Base-by-base conservation (phyloP, 2,329 filamentous ascomycete species). In the Penicillium decumbens region DNA sequence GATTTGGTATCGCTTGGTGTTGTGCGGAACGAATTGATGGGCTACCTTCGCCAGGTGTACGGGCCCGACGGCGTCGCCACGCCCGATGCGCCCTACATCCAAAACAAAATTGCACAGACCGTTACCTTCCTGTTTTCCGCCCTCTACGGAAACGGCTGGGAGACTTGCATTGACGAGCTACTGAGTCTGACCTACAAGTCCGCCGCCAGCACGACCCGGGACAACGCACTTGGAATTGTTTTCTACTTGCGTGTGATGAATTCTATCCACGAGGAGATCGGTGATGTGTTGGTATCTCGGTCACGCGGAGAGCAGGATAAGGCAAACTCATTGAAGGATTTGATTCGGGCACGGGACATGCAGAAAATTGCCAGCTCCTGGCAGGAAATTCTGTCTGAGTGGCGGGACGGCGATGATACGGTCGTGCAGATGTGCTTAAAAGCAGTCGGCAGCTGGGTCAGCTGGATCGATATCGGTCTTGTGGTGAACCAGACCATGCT, bases 61-160 rank as follows among this genome's bases (percentile, higher is more conserved):
- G 80, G 83, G 45, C 75, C 78, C 33, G 71, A 73, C 20, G 67
- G 66, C 20, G 75, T 75, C 29, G 76, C 78, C 50, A 71, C 76
- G 45, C 73, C 84, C 55, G 93, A 98, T 67, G 82, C 85, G 7
- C 70, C 82, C 23, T 81, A 82, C 57, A 85, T 98, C 38, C 92
- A 97, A 73, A 98, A 97, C 75, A 98, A 98, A 74, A 82, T 98
- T 59, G 91, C 92, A 40, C 93, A 98, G 74, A 95, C 91, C 10
- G 76, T 98, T 62, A 98, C 93, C 8, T 93, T 89, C 65, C 83
- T 98, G 43, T 98, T 98, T 70, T 87, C 89, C 30, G 83, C 85
- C 10, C 79, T 95, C 47, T 98, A 98, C 70, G 83, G 83, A 45
- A 82, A 86, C 45, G 87, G 87, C 32, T 98, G 93, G 93, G 81